Conservation (phyloP, 148 eudicot genomes). For the Cornus florida region DNA sequence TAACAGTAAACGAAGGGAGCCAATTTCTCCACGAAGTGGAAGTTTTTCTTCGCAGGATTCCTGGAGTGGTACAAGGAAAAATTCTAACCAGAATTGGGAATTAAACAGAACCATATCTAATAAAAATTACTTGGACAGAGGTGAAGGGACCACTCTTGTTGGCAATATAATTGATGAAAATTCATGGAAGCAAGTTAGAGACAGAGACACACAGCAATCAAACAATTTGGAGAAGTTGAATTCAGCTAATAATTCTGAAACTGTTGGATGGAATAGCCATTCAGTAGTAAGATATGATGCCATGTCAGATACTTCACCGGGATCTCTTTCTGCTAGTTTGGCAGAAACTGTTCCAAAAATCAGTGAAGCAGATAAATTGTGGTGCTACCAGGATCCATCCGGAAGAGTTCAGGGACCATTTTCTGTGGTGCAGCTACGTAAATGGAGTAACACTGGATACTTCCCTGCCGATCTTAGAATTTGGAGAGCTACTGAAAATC, state of each 20-base stretch:
- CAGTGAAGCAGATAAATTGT: slow-evolving; percentile 66
- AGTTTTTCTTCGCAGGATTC: slow-evolving; percentile 54
- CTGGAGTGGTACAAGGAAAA: slow-evolving; percentile 54
- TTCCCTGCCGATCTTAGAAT: slow-evolving; percentile 74
- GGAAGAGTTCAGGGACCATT: slow-evolving; percentile 97
- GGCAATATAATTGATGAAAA: slow-evolving; percentile 39
- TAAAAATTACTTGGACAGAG: slow-evolving; percentile 40
- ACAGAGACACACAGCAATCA: slow-evolving; percentile 31
- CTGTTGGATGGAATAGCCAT: slow-evolving; percentile 26
- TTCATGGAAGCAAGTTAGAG: slow-evolving; percentile 47
- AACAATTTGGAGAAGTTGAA: slow-evolving; percentile 43
- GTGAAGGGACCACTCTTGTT: slow-evolving; percentile 31
- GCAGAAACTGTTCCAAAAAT: slow-evolving; percentile 41
- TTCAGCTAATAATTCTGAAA: slow-evolving; percentile 29
- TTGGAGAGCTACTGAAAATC: slow-evolving; percentile 61
- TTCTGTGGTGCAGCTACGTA: slow-evolving; percentile 79
- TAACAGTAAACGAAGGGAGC: slow-evolving; percentile 59
- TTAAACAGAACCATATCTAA: slow-evolving; percentile 41
- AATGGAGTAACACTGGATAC: slow-evolving; percentile 89
- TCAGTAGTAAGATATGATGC: slow-evolving; percentile 28
- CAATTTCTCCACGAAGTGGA: slow-evolving; percentile 57
- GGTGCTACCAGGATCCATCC: slow-evolving; percentile 90
- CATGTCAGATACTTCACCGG: slow-evolving; percentile 37
- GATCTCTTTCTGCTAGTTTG: slow-evolving; percentile 29
- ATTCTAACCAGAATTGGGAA: slow-evolving; percentile 54